Evolutionary conservation across 805 yeast genomes (phyloP).

Genomic region (Torulaspora maleeae): DNA sequence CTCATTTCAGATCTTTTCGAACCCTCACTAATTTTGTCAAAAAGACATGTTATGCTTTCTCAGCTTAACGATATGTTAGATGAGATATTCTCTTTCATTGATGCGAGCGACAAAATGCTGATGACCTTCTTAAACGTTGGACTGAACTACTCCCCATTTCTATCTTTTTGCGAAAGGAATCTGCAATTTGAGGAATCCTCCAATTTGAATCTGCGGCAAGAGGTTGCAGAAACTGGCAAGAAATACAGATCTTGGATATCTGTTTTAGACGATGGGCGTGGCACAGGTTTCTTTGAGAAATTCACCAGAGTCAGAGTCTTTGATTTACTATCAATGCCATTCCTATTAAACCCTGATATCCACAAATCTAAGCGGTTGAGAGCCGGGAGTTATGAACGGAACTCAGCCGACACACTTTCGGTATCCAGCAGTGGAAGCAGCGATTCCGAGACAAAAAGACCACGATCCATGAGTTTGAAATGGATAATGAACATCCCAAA

Average conservation of each 20-base stretch:
- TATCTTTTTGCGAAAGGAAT: not conserved
- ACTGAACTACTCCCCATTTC: constrained; percentile 21
- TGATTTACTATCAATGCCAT: constrained; percentile 16
- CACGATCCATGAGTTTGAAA: constrained; percentile 10
- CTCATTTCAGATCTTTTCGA: constrained; percentile 15
- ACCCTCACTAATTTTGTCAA: not conserved
- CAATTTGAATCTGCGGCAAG: constrained; percentile 15
- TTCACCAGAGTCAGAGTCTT: constrained; percentile 16
- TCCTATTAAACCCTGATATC: constrained; percentile 10
- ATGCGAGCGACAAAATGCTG: constrained; percentile 15
- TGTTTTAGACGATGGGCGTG: constrained; percentile 1
- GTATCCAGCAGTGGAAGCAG: constrained; percentile 1
- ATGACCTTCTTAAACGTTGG: constrained; percentile 23
- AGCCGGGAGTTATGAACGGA: not conserved
- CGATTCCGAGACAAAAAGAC: constrained; percentile 2
- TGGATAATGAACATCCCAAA: constrained; percentile 11
- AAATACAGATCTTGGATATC: constrained; percentile 10
- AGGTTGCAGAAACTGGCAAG: constrained; percentile 5
- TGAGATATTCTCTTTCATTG: constrained; percentile 11
- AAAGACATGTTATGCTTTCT: constrained; percentile 2
- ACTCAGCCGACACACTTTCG: not conserved
- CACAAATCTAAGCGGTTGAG: constrained; percentile 3
- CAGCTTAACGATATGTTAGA: constrained; percentile 10
- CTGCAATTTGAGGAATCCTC: constrained; percentile 23
- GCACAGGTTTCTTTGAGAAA: constrained; percentile 5